Evolutionary conservation across 2,329 filamentous ascomycete species (phyloP).

Genomic region (Curvularia verruculosa): DNA sequence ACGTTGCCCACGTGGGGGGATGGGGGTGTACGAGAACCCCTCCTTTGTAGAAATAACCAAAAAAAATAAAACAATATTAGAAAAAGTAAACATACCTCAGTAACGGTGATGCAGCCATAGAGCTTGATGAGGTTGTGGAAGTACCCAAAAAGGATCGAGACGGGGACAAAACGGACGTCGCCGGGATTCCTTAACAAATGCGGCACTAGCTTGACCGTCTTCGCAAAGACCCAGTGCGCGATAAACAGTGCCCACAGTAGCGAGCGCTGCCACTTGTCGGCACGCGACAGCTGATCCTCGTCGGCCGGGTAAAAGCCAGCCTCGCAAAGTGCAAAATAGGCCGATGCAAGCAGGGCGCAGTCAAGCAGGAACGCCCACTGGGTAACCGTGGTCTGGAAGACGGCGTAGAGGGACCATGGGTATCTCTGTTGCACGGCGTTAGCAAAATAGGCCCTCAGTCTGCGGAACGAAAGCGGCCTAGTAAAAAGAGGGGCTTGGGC

Average conservation of each 20-base stretch:
- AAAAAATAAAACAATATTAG: too few species aligned
- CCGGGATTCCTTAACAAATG: conserved; percentile 84
- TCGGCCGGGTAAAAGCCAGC: conserved; percentile 38
- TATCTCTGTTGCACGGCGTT: conserved; percentile 65
- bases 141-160: conserved; percentile 91
- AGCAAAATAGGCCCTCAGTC: conserved; percentile 24
- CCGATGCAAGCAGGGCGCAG: conserved; percentile 51
- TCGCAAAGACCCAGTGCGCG: conserved; percentile 71
- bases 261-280: conserved; percentile 31
- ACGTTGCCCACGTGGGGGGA: conserved; percentile 15
- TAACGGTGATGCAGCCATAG: conserved; percentile 77
- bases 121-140: conserved; percentile 92
- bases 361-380: conserved; percentile 84
- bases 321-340: conserved; percentile 41
- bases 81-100: conserved; percentile 41
- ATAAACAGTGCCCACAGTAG: conserved; percentile 44
- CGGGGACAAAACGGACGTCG: conserved; percentile 78
- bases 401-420: conserved; percentile 90
- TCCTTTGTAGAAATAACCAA: background rate
- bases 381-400: conserved; percentile 90
- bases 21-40: too few species aligned
- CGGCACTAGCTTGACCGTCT: conserved; percentile 87
- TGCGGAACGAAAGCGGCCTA: conserved; percentile 26
- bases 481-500: conserved; percentile 36
- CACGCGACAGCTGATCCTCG: conserved; percentile 20